Base-by-base conservation (phyloP, 176 grass and related monocot genomes). In the Avena sativa region DNA sequence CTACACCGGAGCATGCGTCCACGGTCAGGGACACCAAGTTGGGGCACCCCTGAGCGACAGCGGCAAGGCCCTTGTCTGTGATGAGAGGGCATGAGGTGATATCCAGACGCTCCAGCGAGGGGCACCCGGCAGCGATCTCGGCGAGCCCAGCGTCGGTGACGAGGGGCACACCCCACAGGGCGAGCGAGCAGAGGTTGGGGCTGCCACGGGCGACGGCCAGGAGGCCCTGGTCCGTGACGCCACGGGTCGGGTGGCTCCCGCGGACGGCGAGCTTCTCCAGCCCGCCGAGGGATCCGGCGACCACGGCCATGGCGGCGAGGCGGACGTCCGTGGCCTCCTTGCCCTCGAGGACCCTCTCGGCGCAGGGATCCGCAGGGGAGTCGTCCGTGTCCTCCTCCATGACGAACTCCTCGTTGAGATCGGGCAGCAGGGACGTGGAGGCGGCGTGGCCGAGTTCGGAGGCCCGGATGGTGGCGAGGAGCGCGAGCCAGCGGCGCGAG, bases 401-500 rank as follows among this genome's bases (percentile, higher is more conserved):
- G 48, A 88, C 76, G 34, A 90, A 89, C 53, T 95, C 89, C 53
- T 92, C 85, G 77, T 99, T 96, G 28, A 96, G 94, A 84, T 99
- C 91, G 4, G 92, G 94, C 44, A 96, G 94, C 44, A 96, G 83
- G 20, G 26, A 13, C 4, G 81, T 68, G 19, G 44, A 32, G 8
- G 82, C 19, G 2, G 71, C 21, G 2, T 74, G 80, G 1, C 34
- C 23, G 66, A 96, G 65, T 85, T 99, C 97, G 28, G 91, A 85
- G 30, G 89, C 74, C 50, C 90, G 88, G 85, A 96, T 94, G 87
- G 79, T 88, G 85, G 87, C 84, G 79, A 96, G 81, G 26, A 94
- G 66, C 73, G 83, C 79, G 21, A 99, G 94, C 94, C 94, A 96
- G 60, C 90, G 94, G 82, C 92, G 95, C n/a, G 94, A 99, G 71